Evolutionary conservation across 495 filamentous ascomycete genomes (phyloP).

Genomic region (Aspergillus steynii): DNA sequence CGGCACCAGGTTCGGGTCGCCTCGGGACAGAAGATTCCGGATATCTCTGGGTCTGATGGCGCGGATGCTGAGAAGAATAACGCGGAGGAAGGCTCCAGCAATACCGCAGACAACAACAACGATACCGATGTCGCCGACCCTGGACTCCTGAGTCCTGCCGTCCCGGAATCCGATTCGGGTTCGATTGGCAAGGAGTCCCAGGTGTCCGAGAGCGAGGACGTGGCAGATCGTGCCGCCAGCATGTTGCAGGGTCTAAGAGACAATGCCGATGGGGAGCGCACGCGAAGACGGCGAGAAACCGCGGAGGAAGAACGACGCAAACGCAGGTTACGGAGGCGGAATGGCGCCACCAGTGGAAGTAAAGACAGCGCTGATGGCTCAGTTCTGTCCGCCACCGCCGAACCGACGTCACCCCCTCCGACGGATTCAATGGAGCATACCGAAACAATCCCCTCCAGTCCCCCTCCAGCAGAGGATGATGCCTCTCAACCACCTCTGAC

Average conservation of each 20-base stretch:
- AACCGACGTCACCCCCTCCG: conserved; percentile 31
- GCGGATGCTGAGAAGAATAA: conserved; percentile 27
- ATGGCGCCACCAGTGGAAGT: conserved; percentile 44
- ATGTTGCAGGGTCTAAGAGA: conserved; percentile 79
- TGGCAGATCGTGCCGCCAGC: conserved; percentile 79
- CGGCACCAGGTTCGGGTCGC: conserved; percentile 90
- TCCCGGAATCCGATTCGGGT: conserved; percentile 40
- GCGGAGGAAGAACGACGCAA: conserved; percentile 69
- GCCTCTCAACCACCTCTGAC: conserved; percentile 24
- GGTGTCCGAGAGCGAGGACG: conserved; percentile 64
- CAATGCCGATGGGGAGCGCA: conserved; percentile 58
- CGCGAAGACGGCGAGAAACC: conserved; percentile 62
- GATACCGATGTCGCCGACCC: conserved; percentile 27
- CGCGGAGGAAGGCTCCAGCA: conserved; percentile 26
- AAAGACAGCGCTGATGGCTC: conserved; percentile 48
- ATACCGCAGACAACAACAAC: conserved; percentile 21
- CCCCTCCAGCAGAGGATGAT: conserved; percentile 27
- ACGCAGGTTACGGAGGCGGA: conserved; percentile 59
- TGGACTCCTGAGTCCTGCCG: conserved; percentile 41
- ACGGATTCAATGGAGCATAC: conserved; percentile 28
- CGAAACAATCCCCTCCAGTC: conserved; percentile 27
- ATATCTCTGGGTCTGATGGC: conserved; percentile 52
- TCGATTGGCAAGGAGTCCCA: conserved; percentile 37
- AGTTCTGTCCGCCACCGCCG: conserved; percentile 34
- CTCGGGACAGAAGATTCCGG: conserved; percentile 80